Percentiles rank a stretch among this genome's conserved stretches.
Conservation (phyloP, 139 green algal species). For the Diplosphaera chodatii region DNA sequence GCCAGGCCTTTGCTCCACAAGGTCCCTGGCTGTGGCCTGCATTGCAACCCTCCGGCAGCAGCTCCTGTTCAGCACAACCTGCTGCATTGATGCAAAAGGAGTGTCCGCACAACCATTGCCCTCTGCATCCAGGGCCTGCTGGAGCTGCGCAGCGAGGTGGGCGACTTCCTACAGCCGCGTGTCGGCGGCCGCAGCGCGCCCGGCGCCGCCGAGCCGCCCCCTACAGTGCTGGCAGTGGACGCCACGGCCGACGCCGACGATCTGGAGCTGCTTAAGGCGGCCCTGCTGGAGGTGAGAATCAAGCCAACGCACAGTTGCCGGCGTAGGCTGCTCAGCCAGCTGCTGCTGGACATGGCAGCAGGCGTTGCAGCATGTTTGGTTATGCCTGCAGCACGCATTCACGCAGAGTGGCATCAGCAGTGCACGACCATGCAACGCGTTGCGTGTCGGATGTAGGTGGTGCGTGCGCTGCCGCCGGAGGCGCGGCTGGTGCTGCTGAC, state of each 20-base stretch:
- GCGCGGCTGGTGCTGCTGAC: background rate
- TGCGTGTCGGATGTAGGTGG: background rate
- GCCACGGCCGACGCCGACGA: slow-evolving; percentile 9
- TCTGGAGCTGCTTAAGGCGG: background rate
- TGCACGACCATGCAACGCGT: no score
- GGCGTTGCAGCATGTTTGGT: no score
- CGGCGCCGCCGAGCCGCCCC: background rate
- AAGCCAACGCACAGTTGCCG: no score
- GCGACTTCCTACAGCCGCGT: slow-evolving; percentile 9
- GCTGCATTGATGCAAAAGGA: no score
- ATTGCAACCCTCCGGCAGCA: no score
- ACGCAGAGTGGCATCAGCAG: no score
- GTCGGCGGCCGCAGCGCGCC: background rate
- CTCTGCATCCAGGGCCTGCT: slow-evolving; percentile 2
- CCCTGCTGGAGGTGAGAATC: slow-evolving; percentile 3
- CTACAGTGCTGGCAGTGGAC: slow-evolving; percentile 12
- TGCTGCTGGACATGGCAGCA: background rate
- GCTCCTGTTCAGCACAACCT: no score
- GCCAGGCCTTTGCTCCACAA: no score
- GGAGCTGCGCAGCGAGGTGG: slow-evolving; percentile 16
- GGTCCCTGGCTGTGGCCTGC: no score
- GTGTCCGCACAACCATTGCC: no score
- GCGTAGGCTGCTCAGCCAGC: background rate
- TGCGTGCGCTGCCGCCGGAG: background rate
- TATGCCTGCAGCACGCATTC: no score